Conservation (phyloP, 495 filamentous ascomycete genomes). For the Xylaria castorea region DNA sequence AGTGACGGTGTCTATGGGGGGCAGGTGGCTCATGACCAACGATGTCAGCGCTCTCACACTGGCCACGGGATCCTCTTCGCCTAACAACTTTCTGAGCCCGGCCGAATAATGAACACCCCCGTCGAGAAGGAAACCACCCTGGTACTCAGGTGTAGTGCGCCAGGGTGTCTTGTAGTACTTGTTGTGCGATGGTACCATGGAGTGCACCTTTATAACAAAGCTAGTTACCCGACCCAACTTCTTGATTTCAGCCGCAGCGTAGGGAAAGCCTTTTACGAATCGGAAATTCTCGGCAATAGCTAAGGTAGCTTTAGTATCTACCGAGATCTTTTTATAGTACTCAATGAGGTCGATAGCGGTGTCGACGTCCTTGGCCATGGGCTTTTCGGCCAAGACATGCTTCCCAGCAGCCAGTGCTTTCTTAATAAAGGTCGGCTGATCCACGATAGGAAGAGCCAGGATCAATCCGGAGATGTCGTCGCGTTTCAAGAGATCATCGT, state of each 20-base stretch:
- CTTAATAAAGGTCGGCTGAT: constrained; percentile 64
- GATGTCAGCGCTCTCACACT: constrained; percentile 65
- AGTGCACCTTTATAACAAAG: constrained; percentile 65
- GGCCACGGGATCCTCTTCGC: constrained; percentile 54
- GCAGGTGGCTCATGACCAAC: constrained; percentile 66
- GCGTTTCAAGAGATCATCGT: constrained; percentile 67
- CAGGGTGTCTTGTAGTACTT: constrained; percentile 69
- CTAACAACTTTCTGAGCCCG: constrained; percentile 65
- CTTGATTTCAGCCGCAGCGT: constrained; percentile 62
- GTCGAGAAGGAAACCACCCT: constrained; percentile 81
- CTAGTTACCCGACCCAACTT: constrained; percentile 68
- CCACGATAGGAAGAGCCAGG: constrained; percentile 69
- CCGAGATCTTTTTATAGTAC: constrained; percentile 63
- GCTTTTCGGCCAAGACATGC: constrained; percentile 85
- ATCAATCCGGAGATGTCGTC: constrained; percentile 72
- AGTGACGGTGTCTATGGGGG: constrained; percentile 77
- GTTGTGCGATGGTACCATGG: constrained; percentile 55
- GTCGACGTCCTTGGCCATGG: constrained; percentile 71
- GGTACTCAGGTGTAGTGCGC: constrained; percentile 73
- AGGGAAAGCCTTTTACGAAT: constrained; percentile 64
- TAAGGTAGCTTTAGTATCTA: constrained; percentile 57
- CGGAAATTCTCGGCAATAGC: constrained; percentile 80
- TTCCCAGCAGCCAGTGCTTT: constrained; percentile 72
- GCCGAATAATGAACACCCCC: constrained; percentile 79
- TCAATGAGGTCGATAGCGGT: constrained; percentile 66